Conservation (phyloP, 495 filamentous ascomycete species). For the Astrocystis sublimbata region DNA sequence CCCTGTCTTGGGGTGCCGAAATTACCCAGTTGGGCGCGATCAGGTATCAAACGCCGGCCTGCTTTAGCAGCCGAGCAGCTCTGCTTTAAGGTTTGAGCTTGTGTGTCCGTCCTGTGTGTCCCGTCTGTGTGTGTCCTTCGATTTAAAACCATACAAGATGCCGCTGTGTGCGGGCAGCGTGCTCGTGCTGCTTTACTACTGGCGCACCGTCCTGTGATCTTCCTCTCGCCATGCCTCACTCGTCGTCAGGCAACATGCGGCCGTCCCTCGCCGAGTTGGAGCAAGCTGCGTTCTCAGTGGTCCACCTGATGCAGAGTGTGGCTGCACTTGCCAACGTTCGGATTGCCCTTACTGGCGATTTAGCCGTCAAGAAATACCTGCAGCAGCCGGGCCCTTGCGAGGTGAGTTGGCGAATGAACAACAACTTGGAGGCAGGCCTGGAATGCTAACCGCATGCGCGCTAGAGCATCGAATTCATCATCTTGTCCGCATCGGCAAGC, state of each 20-base stretch:
- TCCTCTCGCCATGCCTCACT: conserved; percentile 15
- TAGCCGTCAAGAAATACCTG: conserved; percentile 18
- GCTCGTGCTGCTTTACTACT: conserved; percentile 7
- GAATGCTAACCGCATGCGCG: neutral
- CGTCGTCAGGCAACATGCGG: conserved; percentile 11
- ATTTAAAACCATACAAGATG: conserved; percentile 12
- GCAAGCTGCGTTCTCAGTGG: conserved; percentile 11
- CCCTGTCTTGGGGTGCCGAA: conserved; percentile 13
- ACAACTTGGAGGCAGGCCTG: neutral
- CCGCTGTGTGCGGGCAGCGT: conserved; percentile 3
- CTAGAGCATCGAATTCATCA: conserved; percentile 22
- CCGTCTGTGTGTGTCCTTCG: neutral
- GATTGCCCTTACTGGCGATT: conserved; percentile 16
- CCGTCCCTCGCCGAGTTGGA: conserved; percentile 19
- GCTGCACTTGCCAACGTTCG: conserved; percentile 11
- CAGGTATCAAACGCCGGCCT: conserved; percentile 18
- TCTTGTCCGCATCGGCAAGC: conserved; percentile 11
- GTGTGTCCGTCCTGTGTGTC: no score
- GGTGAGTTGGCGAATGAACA: neutral
- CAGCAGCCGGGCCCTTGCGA: conserved; percentile 8
- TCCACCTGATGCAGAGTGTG: conserved; percentile 16
- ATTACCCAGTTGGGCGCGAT: conserved; percentile 19
- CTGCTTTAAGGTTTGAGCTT: neutral
- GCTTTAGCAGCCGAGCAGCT: conserved; percentile 11
- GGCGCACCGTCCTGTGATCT: conserved; percentile 4